Percentiles rank a stretch among this genome's conserved stretches.
These are phyloP conservation scores for Clonostachys chloroleuca DNA, from an alignment of 2,329 filamentous ascomycete genomes.

Conservation along the genomic window DNA sequence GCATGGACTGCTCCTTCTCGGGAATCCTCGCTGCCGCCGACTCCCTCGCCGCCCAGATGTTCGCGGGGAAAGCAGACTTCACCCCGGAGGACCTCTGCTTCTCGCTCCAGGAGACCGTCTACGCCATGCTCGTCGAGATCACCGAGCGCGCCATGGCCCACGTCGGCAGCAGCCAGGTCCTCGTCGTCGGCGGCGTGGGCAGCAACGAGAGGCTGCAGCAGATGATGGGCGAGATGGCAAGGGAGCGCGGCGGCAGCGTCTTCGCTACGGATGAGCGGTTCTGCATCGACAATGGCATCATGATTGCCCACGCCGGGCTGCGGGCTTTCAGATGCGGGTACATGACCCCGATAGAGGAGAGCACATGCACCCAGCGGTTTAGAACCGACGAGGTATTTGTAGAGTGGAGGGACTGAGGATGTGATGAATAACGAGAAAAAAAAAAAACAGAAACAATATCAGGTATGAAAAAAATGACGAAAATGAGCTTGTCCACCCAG, in stretches of 20 bases:
- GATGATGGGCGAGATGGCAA: constrained; percentile 98
- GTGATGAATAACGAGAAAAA: not conserved
- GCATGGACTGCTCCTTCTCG: constrained; percentile 97
- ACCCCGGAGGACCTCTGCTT: constrained; percentile 89
- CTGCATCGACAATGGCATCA: constrained; percentile 98
- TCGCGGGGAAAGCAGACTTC: constrained; percentile 45
- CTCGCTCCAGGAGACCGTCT: constrained; percentile 91
- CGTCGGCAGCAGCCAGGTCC: constrained; percentile 82
- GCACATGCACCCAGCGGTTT: constrained; percentile 79
- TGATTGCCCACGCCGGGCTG: constrained; percentile 96
- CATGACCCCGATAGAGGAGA: constrained; percentile 71
- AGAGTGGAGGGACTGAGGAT: constrained; percentile 63
- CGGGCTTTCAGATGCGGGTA: constrained; percentile 81
- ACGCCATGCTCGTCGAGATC: constrained; percentile 96
- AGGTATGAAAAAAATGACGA: too few species aligned
- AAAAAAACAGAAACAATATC: not conserved
- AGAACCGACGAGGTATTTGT: constrained; percentile 79
- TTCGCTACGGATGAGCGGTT: constrained; percentile 96
- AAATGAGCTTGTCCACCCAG: too few species aligned
- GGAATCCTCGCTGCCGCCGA: constrained; percentile 86
- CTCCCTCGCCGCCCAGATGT: constrained; percentile 67
- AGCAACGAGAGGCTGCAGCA: constrained; percentile 92
- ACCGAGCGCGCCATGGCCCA: constrained; percentile 98
- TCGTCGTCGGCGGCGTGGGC: constrained; percentile 93
- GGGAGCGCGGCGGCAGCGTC: constrained; percentile 81